phyloP scores from a whole-genome alignment of 2,329 filamentous ascomycete genomes.

The Apiospora malaysiana region DNA sequence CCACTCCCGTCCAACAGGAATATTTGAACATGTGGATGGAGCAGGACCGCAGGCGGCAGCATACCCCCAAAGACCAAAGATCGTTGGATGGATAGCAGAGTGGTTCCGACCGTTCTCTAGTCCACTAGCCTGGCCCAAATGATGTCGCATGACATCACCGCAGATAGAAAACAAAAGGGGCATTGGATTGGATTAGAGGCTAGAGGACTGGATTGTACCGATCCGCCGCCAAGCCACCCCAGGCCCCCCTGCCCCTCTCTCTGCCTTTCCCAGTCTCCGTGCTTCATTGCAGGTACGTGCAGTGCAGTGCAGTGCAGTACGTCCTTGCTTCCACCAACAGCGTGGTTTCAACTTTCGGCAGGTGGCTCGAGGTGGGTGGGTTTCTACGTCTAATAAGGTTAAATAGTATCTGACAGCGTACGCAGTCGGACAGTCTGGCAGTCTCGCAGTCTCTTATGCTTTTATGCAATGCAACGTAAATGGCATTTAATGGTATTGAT shows the following conservation, averaged over 20 bases:
- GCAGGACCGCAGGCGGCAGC: slow-evolving; percentile 25
- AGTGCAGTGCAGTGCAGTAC: too few species aligned
- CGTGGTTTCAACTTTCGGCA: background rate
- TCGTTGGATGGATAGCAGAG: background rate
- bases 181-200: background rate
- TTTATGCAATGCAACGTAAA: background rate
- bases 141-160: slow-evolving; percentile 7
- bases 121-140: background rate
- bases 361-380: background rate
- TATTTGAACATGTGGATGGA: background rate
- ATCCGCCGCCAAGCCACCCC: slow-evolving; percentile 11
- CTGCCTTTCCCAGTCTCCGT: too few species aligned
- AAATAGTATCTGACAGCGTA: too few species aligned
- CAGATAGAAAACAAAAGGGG: slow-evolving; percentile 8
- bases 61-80: slow-evolving; percentile 29
- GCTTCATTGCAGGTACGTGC: background rate
- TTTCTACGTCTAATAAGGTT: too few species aligned
- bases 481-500: background rate
- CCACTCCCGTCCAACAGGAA: background rate
- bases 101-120: background rate
- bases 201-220: background rate
- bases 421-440: too few species aligned
- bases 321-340: background rate
- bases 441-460: background rate
- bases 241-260: background rate